A percentile compares a stretch with the other conserved stretches of the same genome.
These are phyloP conservation scores for Pedinophyceae sp. DNA, from an alignment of 139 green algal species.

Conservation along the genomic window DNA sequence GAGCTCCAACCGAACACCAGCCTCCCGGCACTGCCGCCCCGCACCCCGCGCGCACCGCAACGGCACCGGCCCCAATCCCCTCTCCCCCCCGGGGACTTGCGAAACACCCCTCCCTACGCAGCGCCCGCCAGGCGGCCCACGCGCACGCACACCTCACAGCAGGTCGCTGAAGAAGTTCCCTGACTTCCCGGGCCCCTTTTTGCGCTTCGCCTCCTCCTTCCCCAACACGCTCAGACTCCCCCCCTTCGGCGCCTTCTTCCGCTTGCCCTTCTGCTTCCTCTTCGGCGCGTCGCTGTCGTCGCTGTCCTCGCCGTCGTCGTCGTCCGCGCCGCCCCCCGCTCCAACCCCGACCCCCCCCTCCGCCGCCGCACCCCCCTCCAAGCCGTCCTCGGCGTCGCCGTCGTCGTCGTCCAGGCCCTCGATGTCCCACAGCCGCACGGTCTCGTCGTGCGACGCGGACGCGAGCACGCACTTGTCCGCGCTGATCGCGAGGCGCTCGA, in stretches of 20 bases:
- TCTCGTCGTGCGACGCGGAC: conserved; percentile 54
- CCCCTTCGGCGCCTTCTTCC: conserved; percentile 7
- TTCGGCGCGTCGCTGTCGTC: conserved; percentile 5
- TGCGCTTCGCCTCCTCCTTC: conserved; percentile 13
- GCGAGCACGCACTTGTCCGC: conserved; percentile 33
- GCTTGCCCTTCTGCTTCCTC: conserved; percentile 6
- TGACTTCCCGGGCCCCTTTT: neutral
- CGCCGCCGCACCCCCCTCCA: neutral
- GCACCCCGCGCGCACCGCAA: too few species aligned
- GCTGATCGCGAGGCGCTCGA: conserved; percentile 41
- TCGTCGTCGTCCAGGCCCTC: conserved; percentile 10
- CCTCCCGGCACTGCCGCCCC: too few species aligned
- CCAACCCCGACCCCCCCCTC: too few species aligned
- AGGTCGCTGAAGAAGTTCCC: conserved; percentile 1
- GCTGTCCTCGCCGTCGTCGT: conserved; percentile 2
- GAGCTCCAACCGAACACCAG: too few species aligned
- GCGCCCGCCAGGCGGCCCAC: too few species aligned
- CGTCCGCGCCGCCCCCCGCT: neutral
- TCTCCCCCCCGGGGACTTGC: too few species aligned
- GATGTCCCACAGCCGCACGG: conserved; percentile 42
- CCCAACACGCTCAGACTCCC: too few species aligned
- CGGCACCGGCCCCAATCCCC: too few species aligned
- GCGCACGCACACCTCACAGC: neutral
- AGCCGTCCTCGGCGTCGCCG: conserved; percentile 14
- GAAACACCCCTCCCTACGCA: too few species aligned